Percentiles rank a stretch among this genome's conserved stretches.
phyloP scores from a whole-genome alignment of 2,329 filamentous ascomycete genomes.

The Dactylellina leptospora region DNA sequence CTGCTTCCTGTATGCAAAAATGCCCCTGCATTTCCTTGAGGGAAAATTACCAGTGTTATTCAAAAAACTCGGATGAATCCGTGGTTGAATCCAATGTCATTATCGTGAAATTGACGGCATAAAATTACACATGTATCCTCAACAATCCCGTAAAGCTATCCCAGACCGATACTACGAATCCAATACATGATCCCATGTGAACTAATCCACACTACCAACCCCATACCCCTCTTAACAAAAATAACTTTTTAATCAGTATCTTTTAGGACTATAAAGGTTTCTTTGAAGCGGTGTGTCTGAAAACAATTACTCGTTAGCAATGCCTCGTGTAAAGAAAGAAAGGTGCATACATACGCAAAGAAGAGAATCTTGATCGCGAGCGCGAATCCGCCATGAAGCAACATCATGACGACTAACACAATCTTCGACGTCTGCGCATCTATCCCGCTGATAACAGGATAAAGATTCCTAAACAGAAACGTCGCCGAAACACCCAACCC shows the following conservation, averaged over 20 bases:
- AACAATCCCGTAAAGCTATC: too few species aligned
- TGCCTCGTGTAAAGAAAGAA: too few species aligned
- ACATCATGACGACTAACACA: conserved; percentile 81
- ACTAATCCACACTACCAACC: too few species aligned
- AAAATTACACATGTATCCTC: too few species aligned
- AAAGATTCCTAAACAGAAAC: conserved; percentile 85
- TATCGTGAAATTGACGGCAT: too few species aligned
- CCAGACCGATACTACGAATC: not conserved
- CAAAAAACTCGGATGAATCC: too few species aligned
- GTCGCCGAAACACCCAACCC: conserved; percentile 83
- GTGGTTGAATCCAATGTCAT: too few species aligned
- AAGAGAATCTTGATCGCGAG: conserved; percentile 96
- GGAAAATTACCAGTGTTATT: too few species aligned
- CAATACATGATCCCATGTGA: not conserved
- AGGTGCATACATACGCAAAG: conserved; percentile 76
- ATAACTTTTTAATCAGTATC: not conserved
- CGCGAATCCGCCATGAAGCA: conserved; percentile 85
- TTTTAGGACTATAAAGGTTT: conserved; percentile 20
- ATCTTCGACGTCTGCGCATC: conserved; percentile 91
- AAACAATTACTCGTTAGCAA: conserved; percentile 3
- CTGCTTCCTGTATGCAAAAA: too few species aligned
- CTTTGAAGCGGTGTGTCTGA: conserved; percentile 39
- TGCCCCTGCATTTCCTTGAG: too few species aligned
- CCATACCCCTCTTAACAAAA: not conserved
- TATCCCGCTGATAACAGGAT: conserved; percentile 87